Conservation (phyloP, 495 filamentous ascomycete species). For the Aspergillus heteromorphus region DNA sequence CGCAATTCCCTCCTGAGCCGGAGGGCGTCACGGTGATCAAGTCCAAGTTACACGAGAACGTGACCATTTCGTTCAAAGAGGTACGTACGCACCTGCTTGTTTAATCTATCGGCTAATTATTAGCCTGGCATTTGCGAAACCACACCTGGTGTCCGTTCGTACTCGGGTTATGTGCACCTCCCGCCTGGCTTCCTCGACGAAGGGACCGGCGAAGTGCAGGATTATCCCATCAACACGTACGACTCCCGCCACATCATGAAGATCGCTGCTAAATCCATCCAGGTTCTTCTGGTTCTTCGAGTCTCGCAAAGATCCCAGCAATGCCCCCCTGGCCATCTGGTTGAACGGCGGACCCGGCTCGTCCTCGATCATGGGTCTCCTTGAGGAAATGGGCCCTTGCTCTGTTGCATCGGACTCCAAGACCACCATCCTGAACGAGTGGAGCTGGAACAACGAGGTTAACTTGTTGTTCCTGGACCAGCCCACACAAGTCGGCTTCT, state of each 20-base stretch:
- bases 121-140: slow-evolving; percentile 11
- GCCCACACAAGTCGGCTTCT: slow-evolving; percentile 8
- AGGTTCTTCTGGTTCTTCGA: slow-evolving; percentile 8
- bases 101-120: neutral
- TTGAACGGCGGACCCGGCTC: slow-evolving; percentile 7
- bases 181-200: neutral
- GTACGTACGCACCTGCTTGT: neutral
- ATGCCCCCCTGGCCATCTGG: slow-evolving; percentile 6
- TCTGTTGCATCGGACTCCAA: slow-evolving; percentile 1
- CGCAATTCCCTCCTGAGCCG: slow-evolving; percentile 2
- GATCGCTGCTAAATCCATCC: neutral
- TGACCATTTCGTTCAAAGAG: slow-evolving; percentile 8
- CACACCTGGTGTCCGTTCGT: neutral
- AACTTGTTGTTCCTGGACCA: slow-evolving; percentile 10
- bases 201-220: neutral
- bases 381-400: slow-evolving; percentile 4
- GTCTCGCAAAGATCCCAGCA: neutral
- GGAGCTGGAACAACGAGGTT: slow-evolving; percentile 7
- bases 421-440: slow-evolving; percentile 6
- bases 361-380: neutral
- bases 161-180: slow-evolving; percentile 10
- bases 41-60: slow-evolving; percentile 3
- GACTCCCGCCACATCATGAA: neutral
- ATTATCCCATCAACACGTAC: neutral
- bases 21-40: slow-evolving; percentile 1